These are phyloP conservation scores for Penicillium paxilli DNA, from an alignment of 495 filamentous ascomycete genomes.

Conservation along the genomic window DNA sequence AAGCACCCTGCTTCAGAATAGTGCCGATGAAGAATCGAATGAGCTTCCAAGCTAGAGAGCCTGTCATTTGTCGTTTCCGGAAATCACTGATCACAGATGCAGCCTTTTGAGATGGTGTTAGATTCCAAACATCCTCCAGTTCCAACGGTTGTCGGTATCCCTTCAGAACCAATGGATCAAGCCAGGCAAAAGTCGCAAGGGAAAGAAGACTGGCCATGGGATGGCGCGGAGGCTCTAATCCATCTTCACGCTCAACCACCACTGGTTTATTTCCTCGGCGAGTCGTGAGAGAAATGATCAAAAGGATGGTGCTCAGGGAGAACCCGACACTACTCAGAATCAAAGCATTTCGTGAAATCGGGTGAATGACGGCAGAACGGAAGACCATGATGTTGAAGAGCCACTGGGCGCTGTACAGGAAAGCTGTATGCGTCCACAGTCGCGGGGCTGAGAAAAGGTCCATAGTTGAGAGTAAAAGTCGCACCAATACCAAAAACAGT, in stretches of 20 bases:
- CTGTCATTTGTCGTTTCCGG: slow-evolving; percentile 82
- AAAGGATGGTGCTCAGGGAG: slow-evolving; percentile 67
- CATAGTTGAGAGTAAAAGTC: slow-evolving; percentile 69
- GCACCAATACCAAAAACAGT: slow-evolving; percentile 67
- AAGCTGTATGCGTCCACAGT: slow-evolving; percentile 91
- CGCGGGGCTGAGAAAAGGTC: slow-evolving; percentile 62
- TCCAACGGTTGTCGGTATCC: slow-evolving; percentile 88
- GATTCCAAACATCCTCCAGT: slow-evolving; percentile 86
- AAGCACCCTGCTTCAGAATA: slow-evolving; percentile 74
- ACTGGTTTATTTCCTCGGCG: slow-evolving; percentile 92
- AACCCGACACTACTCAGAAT: slow-evolving; percentile 70
- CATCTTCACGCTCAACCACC: slow-evolving; percentile 79
- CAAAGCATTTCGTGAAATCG: slow-evolving; percentile 54
- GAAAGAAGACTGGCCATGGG: slow-evolving; percentile 86
- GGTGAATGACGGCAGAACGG: slow-evolving; percentile 82
- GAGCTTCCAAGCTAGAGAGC: slow-evolving; percentile 76
- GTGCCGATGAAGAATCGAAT: slow-evolving; percentile 77
- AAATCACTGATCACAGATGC: slow-evolving; percentile 76
- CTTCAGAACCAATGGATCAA: slow-evolving; percentile 84
- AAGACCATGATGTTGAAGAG: slow-evolving; percentile 72
- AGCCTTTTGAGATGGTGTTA: slow-evolving; percentile 85
- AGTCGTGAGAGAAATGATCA: slow-evolving; percentile 73
- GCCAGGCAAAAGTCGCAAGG: slow-evolving; percentile 84
- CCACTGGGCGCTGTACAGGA: slow-evolving; percentile 85
- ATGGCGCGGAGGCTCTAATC: slow-evolving; percentile 81